phyloP scores from a whole-genome alignment of 1,284 basidiomycete genomes.

The Cronartium quercuum region DNA sequence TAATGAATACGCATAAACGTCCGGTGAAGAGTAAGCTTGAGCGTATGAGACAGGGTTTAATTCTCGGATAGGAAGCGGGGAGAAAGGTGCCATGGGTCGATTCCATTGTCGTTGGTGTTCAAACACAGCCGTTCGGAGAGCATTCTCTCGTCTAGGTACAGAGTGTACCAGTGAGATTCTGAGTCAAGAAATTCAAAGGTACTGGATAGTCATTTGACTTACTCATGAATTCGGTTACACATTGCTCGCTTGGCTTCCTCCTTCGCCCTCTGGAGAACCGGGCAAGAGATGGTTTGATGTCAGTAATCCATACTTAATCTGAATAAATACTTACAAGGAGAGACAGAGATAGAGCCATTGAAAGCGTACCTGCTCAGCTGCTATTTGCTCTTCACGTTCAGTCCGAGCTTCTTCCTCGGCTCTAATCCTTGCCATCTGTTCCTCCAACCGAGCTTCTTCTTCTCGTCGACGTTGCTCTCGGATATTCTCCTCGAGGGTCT shows the following conservation, averaged over 20 bases:
- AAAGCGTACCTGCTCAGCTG: background rate
- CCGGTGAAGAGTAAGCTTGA: slow-evolving; percentile 16
- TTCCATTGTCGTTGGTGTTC: background rate
- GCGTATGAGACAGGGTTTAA: slow-evolving; percentile 19
- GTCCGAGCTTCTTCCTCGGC: background rate
- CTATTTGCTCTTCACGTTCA: background rate
- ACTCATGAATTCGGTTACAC: background rate
- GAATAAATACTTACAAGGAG: background rate
- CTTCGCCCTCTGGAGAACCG: background rate
- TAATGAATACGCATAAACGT: background rate
- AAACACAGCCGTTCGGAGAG: background rate
- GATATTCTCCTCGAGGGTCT: background rate
- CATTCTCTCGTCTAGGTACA: slow-evolving; percentile 9
- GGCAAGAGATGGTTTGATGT: no score
- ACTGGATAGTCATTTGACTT: background rate
- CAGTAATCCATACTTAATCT: background rate
- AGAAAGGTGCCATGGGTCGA: background rate
- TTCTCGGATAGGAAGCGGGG: background rate
- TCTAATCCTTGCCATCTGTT: background rate
- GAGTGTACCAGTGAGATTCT: no score
- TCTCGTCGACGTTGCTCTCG: slow-evolving; percentile 4
- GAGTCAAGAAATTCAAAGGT: background rate
- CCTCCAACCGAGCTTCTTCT: slow-evolving; percentile 4
- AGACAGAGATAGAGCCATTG: background rate
- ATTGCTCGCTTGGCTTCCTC: background rate